Conservation (phyloP, 352 stramenopile species). For the Phytophthora pistaciae region DNA sequence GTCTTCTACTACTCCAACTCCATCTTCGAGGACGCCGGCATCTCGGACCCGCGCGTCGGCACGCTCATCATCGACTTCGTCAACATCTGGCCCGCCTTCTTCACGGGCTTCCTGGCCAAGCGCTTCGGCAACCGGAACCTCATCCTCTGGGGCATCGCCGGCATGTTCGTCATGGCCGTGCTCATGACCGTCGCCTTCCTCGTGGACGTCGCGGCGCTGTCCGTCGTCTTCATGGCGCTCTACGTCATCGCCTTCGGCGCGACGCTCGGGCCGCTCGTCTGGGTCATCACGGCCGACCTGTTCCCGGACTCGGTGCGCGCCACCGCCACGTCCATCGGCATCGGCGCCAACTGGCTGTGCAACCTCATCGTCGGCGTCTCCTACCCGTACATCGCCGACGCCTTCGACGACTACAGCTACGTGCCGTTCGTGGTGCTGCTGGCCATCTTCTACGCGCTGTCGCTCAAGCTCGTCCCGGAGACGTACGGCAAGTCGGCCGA, state of each 20-base stretch:
- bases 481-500: slow-evolving; percentile 24
- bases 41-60: slow-evolving; percentile 27
- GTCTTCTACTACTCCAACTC: slow-evolving; percentile 39
- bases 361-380: slow-evolving; percentile 18
- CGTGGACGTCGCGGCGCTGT: background rate
- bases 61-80: slow-evolving; percentile 35
- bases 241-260: slow-evolving; percentile 30
- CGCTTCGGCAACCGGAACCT: too few relatives aligned
- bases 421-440: slow-evolving; percentile 19
- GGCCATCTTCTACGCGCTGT: slow-evolving; percentile 20
- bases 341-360: background rate
- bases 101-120: slow-evolving; percentile 16
- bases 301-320: slow-evolving; percentile 39
- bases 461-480: slow-evolving; percentile 19
- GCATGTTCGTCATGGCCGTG: background rate
- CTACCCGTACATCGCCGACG: slow-evolving; percentile 29
- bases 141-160: background rate
- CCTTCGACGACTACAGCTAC: slow-evolving; percentile 29
- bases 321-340: slow-evolving; percentile 22
- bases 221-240: slow-evolving; percentile 22
- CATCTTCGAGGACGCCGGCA: slow-evolving; percentile 30
- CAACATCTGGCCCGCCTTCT: slow-evolving; percentile 37
- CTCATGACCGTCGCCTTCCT: slow-evolving; percentile 2
- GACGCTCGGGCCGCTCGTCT: slow-evolving; percentile 20
- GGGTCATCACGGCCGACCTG: slow-evolving; percentile 9